phyloP scores from a whole-genome alignment of 1,284 basidiomycete genomes.

The Ceratobasidium sp. region DNA sequence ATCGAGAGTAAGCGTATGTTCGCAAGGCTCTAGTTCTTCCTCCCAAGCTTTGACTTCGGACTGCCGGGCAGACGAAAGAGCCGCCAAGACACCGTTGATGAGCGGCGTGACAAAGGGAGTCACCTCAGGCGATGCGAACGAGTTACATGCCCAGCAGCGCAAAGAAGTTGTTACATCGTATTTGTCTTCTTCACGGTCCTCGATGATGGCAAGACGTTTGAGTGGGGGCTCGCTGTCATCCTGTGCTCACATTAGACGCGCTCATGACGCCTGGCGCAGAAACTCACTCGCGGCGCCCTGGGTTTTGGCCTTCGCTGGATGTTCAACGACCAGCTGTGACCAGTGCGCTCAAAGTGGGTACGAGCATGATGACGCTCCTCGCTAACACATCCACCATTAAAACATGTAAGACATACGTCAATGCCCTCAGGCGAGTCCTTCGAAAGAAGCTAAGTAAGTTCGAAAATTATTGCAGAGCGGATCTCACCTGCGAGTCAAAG shows the following conservation, averaged over 20 bases:
- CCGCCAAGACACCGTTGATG: conserved; percentile 78
- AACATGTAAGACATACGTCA: conserved; percentile 92
- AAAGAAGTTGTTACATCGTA: conserved; percentile 77
- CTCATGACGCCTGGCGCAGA: not conserved
- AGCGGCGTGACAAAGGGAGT: conserved; percentile 52
- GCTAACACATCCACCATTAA: conserved; percentile 88
- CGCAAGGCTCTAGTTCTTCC: conserved; percentile 89
- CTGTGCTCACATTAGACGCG: conserved; percentile 47
- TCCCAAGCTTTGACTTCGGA: conserved; percentile 98
- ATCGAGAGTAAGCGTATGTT: conserved; percentile 84
- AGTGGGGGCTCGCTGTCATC: conserved; percentile 80
- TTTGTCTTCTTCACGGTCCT: conserved; percentile 88
- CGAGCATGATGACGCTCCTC: conserved; percentile 73
- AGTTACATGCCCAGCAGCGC: conserved; percentile 83
- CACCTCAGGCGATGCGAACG: conserved; percentile 60
- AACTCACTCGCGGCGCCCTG: conserved; percentile 70
- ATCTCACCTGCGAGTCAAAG: conserved; percentile 87
- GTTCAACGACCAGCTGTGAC: conserved; percentile 84
- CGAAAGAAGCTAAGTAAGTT: not conserved
- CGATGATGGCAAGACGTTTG: conserved; percentile 88
- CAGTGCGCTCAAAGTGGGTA: conserved; percentile 74
- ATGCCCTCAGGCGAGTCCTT: conserved; percentile 81
- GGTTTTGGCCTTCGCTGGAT: conserved; percentile 80
- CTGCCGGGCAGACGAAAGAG: conserved; percentile 89
- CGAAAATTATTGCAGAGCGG: not conserved